These are phyloP conservation scores for Aegilops bicornis DNA, from an alignment of 176 grass and related monocot genomes.

Conservation along the genomic window DNA sequence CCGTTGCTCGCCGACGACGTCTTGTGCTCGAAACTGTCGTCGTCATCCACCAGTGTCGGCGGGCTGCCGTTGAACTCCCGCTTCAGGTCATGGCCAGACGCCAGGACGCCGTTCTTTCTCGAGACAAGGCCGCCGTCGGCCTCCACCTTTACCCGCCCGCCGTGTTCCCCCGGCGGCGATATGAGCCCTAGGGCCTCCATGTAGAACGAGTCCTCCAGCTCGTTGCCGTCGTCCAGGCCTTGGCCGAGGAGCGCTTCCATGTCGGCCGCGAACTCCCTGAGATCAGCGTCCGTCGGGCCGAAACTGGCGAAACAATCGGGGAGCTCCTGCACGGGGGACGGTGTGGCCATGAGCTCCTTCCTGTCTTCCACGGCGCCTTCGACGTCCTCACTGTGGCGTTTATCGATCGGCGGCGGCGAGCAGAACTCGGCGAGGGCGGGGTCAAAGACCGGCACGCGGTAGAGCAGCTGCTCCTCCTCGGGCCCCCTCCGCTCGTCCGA, in stretches of 20 bases:
- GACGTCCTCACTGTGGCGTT: slow-evolving; percentile 19
- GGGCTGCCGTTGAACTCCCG: slow-evolving; percentile 53
- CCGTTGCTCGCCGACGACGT: slow-evolving; percentile 19
- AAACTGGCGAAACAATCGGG: slow-evolving; percentile 31
- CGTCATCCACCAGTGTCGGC: slow-evolving; percentile 38
- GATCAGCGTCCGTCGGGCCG: slow-evolving; percentile 67
- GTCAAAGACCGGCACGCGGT: slow-evolving; percentile 69
- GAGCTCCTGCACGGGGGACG: slow-evolving; percentile 45
- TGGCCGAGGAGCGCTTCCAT: slow-evolving; percentile 83
- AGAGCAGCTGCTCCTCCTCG: slow-evolving; percentile 56
- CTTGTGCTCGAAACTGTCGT: slow-evolving; percentile 28
- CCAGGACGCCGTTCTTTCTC: not conserved
- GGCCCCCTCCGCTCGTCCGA: slow-evolving; percentile 53
- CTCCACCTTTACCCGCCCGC: slow-evolving; percentile 45
- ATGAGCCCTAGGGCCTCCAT: slow-evolving; percentile 67
- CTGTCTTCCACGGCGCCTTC: slow-evolving; percentile 20
- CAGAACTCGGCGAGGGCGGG: slow-evolving; percentile 63
- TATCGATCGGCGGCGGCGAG: slow-evolving; percentile 45
- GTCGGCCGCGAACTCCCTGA: slow-evolving; percentile 85
- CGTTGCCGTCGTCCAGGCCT: slow-evolving; percentile 41
- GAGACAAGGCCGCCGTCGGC: not conserved
- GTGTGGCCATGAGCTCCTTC: not conserved
- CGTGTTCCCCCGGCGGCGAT: slow-evolving; percentile 26
- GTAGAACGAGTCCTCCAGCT: slow-evolving; percentile 51
- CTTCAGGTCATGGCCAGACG: slow-evolving; percentile 29